These are phyloP conservation scores for Artemisia tridentata DNA, from an alignment of 129 eudicot genomes.

Conservation along the genomic window DNA sequence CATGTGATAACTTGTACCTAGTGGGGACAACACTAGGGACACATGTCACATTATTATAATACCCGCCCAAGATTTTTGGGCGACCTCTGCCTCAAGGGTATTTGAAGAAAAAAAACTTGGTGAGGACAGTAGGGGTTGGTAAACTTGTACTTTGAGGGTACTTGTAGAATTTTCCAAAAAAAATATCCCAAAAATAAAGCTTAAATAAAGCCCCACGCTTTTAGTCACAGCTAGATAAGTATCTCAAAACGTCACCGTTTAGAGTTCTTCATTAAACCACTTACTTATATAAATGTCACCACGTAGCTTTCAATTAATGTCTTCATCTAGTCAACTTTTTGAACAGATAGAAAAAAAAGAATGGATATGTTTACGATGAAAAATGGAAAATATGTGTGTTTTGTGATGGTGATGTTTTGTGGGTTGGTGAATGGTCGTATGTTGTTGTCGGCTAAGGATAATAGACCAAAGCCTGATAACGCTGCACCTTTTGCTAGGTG, in stretches of 20 bases:
- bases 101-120: no score
- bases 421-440: slow-evolving; percentile 49
- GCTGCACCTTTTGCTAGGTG: slow-evolving; percentile 83
- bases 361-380: slow-evolving; percentile 17
- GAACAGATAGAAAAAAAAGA: neutral
- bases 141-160: no score
- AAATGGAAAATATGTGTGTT: slow-evolving; percentile 10
- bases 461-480: slow-evolving; percentile 51
- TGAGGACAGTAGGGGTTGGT: no score
- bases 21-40: no score
- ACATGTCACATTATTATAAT: no score
- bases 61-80: no score
- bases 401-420: slow-evolving; percentile 33
- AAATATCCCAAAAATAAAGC: slow-evolving; percentile 9
- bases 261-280: neutral
- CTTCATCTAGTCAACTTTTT: slow-evolving; percentile 23
- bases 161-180: no score
- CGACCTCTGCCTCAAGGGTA: no score
- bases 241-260: slow-evolving; percentile 11
- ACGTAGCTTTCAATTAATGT: slow-evolving; percentile 10
- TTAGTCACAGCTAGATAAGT: slow-evolving; percentile 7
- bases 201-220: slow-evolving; percentile 14
- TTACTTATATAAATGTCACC: slow-evolving; percentile 12
- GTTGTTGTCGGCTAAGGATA: slow-evolving; percentile 29
- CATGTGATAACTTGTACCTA: no score